Evolutionary conservation across 805 yeast genomes (phyloP).

Genomic region (Sugiyamaella smithiae): DNA sequence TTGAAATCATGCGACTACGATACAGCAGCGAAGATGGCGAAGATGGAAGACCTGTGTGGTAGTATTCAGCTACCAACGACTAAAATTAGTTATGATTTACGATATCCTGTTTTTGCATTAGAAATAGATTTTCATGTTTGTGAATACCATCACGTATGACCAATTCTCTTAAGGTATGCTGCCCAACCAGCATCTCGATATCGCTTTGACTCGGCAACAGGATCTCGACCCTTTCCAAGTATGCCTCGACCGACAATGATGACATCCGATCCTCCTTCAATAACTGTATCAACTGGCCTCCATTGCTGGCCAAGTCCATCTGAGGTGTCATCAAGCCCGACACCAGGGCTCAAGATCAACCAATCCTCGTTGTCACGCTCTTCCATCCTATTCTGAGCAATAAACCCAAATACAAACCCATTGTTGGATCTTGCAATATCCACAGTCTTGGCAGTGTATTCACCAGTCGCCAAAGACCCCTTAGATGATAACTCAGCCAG

Average conservation of each 20-base stretch:
- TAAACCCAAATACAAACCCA: constrained; percentile 92
- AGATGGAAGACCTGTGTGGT: constrained; percentile 8
- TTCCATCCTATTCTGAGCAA: constrained; percentile 85
- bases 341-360: constrained; percentile 98
- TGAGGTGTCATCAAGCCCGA: constrained; percentile 94
- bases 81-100: too few species aligned
- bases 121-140: too few species aligned
- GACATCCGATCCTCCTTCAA: constrained; percentile 83
- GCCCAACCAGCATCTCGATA: constrained; percentile 94
- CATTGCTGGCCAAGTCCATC: constrained; percentile 96
- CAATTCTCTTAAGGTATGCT: constrained; percentile 52
- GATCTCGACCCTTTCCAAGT: constrained; percentile 92
- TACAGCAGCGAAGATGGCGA: constrained; percentile 17
- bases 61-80: too few species aligned
- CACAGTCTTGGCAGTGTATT: constrained; percentile 81
- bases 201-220: constrained; percentile 79
- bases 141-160: too few species aligned
- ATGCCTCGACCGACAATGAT: constrained; percentile 98
- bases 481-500: constrained; percentile 92
- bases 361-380: constrained; percentile 86
- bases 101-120: too few species aligned
- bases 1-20: constrained; percentile 67
- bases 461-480: constrained; percentile 92
- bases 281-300: constrained; percentile 83
- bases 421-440: constrained; percentile 85